phyloP scores from a whole-genome alignment of 306 rosid species.

The Malus domestica region DNA sequence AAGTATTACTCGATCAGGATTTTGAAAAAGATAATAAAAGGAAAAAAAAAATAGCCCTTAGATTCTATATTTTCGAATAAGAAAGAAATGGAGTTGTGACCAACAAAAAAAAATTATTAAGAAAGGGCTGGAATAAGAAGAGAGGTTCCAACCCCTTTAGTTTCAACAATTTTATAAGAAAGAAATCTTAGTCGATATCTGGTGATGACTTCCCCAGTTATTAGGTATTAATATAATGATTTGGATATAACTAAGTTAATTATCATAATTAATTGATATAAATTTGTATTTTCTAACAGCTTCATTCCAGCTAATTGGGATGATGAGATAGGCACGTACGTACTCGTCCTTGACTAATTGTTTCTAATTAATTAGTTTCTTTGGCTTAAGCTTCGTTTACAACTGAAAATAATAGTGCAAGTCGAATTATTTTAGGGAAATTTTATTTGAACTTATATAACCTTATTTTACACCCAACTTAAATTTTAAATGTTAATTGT shows the following conservation, averaged over 20 bases:
- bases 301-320: no score
- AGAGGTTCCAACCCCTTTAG: not conserved
- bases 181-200: not conserved
- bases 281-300: no score
- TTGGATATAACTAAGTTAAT: no score
- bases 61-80: not conserved
- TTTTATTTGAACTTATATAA: no score
- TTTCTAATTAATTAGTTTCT: not conserved
- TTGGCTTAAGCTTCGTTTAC: not conserved
- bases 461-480: no score
- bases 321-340: no score
- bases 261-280: no score
- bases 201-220: not conserved
- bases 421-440: not conserved
- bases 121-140: not conserved
- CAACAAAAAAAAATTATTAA: not conserved
- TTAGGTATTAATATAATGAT: not conserved
- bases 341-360: not conserved
- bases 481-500: no score
- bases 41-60: not conserved
- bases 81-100: not conserved
- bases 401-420: not conserved
- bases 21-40: no score
- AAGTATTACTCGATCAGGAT: no score
- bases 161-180: not conserved